Evolutionary conservation across 306 rosid genomes (phyloP).

Genomic region (Delonix regia): DNA sequence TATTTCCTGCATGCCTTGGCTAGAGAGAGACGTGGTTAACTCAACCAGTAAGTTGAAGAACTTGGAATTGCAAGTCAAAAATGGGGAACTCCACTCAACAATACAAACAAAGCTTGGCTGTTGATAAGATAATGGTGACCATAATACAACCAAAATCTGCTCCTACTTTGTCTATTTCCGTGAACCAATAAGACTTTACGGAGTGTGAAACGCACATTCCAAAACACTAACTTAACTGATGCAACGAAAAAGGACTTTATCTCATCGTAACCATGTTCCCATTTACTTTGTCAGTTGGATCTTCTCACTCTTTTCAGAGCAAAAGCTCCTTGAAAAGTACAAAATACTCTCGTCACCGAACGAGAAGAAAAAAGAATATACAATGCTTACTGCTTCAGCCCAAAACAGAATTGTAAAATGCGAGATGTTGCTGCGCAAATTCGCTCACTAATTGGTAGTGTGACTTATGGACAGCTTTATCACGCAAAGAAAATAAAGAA

Average conservation of each 20-base stretch:
- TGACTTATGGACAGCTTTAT: too few relatives aligned
- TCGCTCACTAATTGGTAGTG: too few relatives aligned
- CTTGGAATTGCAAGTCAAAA: slow-evolving; percentile 26
- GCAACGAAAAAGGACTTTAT: slow-evolving; percentile 35
- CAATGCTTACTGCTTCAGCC: too few relatives aligned
- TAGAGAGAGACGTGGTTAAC: slow-evolving; percentile 45
- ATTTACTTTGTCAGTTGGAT: slow-evolving; percentile 30
- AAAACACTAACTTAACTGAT: slow-evolving; percentile 12
- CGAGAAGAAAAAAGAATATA: background rate
- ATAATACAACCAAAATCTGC: slow-evolving; percentile 29
- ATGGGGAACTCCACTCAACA: background rate
- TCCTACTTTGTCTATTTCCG: slow-evolving; percentile 26
- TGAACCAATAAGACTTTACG: slow-evolving; percentile 12
- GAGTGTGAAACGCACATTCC: slow-evolving; percentile 37
- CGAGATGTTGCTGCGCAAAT: too few relatives aligned
- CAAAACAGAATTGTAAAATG: too few relatives aligned
- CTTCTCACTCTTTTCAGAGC: background rate
- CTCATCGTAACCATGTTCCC: slow-evolving; percentile 13
- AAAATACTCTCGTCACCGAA: background rate
- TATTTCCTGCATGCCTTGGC: background rate
- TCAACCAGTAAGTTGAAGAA: slow-evolving; percentile 20
- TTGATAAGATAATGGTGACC: background rate
- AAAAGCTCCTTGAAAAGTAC: background rate
- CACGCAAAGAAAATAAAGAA: too few relatives aligned
- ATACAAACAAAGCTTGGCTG: background rate